Base-by-base conservation (phyloP, 176 grass and related monocot genomes). In the Oryza punctata region DNA sequence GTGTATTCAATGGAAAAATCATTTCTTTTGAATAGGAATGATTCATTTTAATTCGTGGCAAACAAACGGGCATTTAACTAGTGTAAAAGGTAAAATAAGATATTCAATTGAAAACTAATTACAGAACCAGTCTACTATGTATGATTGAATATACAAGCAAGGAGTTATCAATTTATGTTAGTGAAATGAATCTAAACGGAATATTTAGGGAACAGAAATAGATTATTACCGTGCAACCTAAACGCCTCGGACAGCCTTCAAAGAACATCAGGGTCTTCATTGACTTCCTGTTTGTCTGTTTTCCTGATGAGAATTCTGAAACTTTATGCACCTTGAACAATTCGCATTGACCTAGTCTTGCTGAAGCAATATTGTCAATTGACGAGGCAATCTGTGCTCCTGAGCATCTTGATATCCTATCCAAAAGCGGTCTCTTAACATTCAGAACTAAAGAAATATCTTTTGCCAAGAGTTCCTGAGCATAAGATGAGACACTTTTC, bases 251-350 rank as follows among this genome's bases (percentile, higher is more conserved):
- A 27, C 96, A 98, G 49, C 93, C 96, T 85, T 98, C 96, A 81
- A 98, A 96, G 80, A 96, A 98, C 96, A 98, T 98, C 80, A 98
- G 79, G 27, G 93, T 98, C 81, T 94, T 98, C 29, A 26, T 61
- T 29, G 69, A 85, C 70, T 86, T 87, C 67, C 85, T 89, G 54
- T 65, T 72, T 65, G 75, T 73, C 78, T 86, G 28, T 37, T 85
- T 87, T 82, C 40, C 77, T 43, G 91, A 78, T 71, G 85, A 71
- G 27, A 85, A 88, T 63, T 92, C 79, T 43, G 69, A 77, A 87
- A 94, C 57, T 63, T 89, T 98, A 78, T 96, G 89, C 71, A 90
- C 71, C 81, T 92, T 90, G 80, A 98, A 98, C 26, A 82, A 72
- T 86, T 91, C 91, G 70, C 96, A 98, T 3, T 71, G 80, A 40